phyloP scores from a whole-genome alignment of 805 yeast species.

The Sungouiella blattae region DNA sequence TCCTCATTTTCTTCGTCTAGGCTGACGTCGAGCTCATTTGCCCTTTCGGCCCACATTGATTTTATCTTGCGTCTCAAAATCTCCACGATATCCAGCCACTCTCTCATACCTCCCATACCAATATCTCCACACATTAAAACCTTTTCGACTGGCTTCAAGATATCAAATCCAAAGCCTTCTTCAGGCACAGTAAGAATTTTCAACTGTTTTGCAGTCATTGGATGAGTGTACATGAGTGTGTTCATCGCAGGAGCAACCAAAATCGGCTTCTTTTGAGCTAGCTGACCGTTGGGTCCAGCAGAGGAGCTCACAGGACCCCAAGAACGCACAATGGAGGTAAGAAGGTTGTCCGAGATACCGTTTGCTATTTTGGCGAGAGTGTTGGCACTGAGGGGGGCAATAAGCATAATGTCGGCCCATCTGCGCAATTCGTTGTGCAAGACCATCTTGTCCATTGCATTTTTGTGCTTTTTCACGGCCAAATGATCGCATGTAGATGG shows the following conservation, averaged over 20 bases:
- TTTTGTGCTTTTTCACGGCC: constrained; percentile 10
- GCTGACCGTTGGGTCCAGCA: constrained; percentile 9
- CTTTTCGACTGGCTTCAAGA: constrained; percentile 45
- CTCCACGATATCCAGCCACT: constrained; percentile 45
- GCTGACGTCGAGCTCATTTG: constrained; percentile 5
- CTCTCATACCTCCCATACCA: constrained; percentile 50
- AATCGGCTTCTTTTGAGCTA: constrained; percentile 33
- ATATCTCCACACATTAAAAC: constrained; percentile 47
- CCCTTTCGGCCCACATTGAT: constrained; percentile 23
- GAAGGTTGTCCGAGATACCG: constrained; percentile 43
- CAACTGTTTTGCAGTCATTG: constrained; percentile 41
- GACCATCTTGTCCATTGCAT: constrained; percentile 26
- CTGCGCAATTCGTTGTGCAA: constrained; percentile 42
- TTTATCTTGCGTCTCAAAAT: constrained; percentile 34
- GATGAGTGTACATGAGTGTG: constrained; percentile 46
- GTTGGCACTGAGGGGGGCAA: constrained; percentile 46
- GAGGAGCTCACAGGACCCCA: constrained; percentile 35
- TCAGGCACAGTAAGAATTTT: constrained; percentile 29
- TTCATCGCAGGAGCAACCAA: constrained; percentile 49
- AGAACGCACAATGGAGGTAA: constrained; percentile 39
- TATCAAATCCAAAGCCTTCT: constrained; percentile 41
- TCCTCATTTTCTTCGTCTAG: constrained; percentile 12
- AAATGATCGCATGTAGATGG: constrained; percentile 16
- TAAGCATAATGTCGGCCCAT: constrained; percentile 47
- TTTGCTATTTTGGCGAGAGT: constrained; percentile 42